These are phyloP conservation scores for Emergomyces pasteurianus DNA, from an alignment of 2,329 filamentous ascomycete genomes.

Conservation along the genomic window DNA sequence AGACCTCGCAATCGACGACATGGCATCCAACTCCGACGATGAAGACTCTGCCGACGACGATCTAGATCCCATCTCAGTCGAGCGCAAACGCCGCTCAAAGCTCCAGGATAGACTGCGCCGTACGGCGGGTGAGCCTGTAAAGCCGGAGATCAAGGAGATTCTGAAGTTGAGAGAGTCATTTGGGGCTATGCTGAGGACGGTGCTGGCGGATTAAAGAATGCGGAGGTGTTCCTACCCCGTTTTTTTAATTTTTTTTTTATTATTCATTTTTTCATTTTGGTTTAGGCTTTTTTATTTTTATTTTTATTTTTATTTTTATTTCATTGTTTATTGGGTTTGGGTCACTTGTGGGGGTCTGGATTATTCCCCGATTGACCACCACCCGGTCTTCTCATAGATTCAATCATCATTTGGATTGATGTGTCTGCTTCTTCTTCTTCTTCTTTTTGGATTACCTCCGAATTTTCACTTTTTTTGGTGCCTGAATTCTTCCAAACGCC, in stretches of 20 bases:
- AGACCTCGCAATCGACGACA: constrained; percentile 71
- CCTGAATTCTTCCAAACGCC: no score
- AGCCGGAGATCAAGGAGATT: constrained; percentile 68
- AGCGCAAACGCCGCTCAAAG: constrained; percentile 64
- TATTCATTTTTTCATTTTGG: not conserved
- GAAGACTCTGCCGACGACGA: constrained; percentile 66
- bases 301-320: no score
- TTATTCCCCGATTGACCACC: not conserved
- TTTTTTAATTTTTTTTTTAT: not conserved
- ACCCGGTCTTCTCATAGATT: not conserved
- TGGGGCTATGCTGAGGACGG: constrained; percentile 65
- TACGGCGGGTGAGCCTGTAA: constrained; percentile 70
- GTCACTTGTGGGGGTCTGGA: not conserved
- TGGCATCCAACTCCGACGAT: constrained; percentile 50
- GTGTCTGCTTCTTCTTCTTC: no score
- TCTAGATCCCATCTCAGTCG: constrained; percentile 75
- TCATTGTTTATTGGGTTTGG: not conserved
- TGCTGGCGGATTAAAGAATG: constrained; percentile 55
- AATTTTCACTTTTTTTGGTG: no score
- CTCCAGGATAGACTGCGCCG: constrained; percentile 65
- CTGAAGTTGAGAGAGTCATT: constrained; percentile 71
- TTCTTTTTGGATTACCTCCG: no score
- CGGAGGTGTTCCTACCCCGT: no score
- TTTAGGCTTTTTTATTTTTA: not conserved
- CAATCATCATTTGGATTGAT: not conserved